Conservation (phyloP, 116 monocot species). For the Trichopus zeylanicus region DNA sequence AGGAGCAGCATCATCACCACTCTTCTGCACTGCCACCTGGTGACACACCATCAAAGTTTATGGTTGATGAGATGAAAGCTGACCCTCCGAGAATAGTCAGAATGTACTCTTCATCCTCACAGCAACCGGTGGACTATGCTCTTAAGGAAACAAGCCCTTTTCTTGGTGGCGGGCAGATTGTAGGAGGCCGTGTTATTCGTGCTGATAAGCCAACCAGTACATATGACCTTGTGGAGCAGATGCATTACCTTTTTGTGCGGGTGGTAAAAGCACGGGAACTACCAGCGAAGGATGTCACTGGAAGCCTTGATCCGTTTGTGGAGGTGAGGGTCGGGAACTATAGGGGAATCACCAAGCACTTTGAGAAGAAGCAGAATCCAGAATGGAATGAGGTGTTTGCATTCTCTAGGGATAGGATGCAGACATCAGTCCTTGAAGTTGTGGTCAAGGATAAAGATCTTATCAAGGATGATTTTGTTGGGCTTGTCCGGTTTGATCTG, state of each 20-base stretch:
- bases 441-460: slow-evolving; percentile 42
- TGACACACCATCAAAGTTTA: slow-evolving; percentile 17
- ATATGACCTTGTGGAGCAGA: slow-evolving; percentile 61
- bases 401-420: slow-evolving; percentile 42
- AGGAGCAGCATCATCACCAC: slow-evolving; percentile 24
- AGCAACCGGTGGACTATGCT: slow-evolving; percentile 53
- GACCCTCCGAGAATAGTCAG: slow-evolving; percentile 42
- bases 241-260: slow-evolving; percentile 55
- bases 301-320: slow-evolving; percentile 70
- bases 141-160: slow-evolving; percentile 64
- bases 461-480: slow-evolving; percentile 45
- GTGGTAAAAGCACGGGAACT: slow-evolving; percentile 55
- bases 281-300: slow-evolving; percentile 59
- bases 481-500: slow-evolving; percentile 37
- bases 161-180: slow-evolving; percentile 56
- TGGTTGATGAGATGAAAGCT: slow-evolving; percentile 37
- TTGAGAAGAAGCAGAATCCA: slow-evolving; percentile 79
- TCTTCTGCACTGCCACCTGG: slow-evolving; percentile 9
- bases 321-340: slow-evolving; percentile 73
- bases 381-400: slow-evolving; percentile 88
- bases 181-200: slow-evolving; percentile 46
- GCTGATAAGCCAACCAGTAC: slow-evolving; percentile 49
- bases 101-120: slow-evolving; percentile 51
- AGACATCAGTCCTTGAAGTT: slow-evolving; percentile 40
- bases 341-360: slow-evolving; percentile 50